Conservation (phyloP, 2,329 filamentous ascomycete genomes). For the Didymella arachidicola region DNA sequence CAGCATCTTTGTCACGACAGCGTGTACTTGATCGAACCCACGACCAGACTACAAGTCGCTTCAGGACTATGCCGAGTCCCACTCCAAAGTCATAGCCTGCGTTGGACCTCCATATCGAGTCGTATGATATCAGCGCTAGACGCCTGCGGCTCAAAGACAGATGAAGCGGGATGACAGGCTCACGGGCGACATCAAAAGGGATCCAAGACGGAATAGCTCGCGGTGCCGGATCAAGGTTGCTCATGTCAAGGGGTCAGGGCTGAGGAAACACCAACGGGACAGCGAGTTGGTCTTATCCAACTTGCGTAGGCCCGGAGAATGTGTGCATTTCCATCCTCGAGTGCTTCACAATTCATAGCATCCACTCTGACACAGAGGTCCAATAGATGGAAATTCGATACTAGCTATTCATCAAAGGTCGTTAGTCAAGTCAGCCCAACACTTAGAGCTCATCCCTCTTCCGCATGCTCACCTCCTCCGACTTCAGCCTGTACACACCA, state of each 20-base stretch:
- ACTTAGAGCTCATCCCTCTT: slow-evolving; percentile 56
- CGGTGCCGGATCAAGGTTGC: too few species aligned
- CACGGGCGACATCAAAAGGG: too few species aligned
- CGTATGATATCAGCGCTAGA: slow-evolving; percentile 41
- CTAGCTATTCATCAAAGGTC: neutral
- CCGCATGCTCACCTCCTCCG: slow-evolving; percentile 34
- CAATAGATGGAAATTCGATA: neutral
- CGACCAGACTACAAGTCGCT: slow-evolving; percentile 38
- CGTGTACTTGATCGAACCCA: slow-evolving; percentile 47
- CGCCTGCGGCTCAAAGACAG: too few species aligned
- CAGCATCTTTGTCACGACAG: slow-evolving; percentile 45
- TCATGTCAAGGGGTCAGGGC: too few species aligned
- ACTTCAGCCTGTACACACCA: slow-evolving; percentile 59
- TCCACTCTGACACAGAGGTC: neutral
- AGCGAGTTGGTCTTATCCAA: too few species aligned
- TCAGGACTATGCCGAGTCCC: slow-evolving; percentile 49
- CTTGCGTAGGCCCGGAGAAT: too few species aligned
- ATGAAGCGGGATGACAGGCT: too few species aligned
- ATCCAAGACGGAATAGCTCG: too few species aligned
- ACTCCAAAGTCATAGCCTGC: slow-evolving; percentile 48
- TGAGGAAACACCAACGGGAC: too few species aligned
- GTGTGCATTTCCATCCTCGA: too few species aligned
- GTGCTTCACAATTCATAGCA: neutral
- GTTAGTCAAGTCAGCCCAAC: neutral
- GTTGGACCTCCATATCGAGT: slow-evolving; percentile 50